Evolutionary conservation across 2,329 filamentous ascomycete genomes (phyloP), one percentile per base, ranked within the genome.

Genomic region (Purpureocillium takamizusanense): DNA sequence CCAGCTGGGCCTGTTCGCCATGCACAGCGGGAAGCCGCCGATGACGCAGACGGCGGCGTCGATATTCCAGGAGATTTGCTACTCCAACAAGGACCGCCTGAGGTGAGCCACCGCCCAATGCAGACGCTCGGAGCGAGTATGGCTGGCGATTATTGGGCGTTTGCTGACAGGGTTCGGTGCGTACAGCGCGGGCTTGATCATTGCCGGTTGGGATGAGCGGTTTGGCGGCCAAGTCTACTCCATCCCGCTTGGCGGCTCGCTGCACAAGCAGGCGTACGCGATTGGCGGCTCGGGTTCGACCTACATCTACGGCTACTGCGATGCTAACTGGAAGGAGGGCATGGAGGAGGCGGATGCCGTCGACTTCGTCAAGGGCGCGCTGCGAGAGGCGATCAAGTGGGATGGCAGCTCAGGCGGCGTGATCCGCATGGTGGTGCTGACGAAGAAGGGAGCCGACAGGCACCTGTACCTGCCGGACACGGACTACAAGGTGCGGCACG

Each of bases 281-380:
- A 98, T 98, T 55, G 89, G 88, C 51, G 92, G 92, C 33, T 97
- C 90, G 15, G 92, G 92, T 31, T 97, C 90, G 52, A 97, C 92
- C 45, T 98, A 98, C 72, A 98, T 98, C 65, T 98, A 97, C 72
- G 92, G 92, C 53, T 97, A 94, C 74, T 97, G 89, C 60, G 90
- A 98, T 60, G 82, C 87, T 41, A 79, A 98, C 72, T 98, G 92
- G 92, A 80, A 74, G 61, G 92, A 97, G 66, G 79, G 79, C 48
- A 97, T 98, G 89, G 86, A 83, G 38, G 87, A 97, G 71, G 74
- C 78, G 39, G 89, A 94, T 45, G 92, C 92, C 1, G 81, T 98
- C 48, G 66, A 81, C 31, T 98, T 98, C 55, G 92, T 98, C 60
- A 95, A 95, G 70, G 83, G 81, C 35, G 82, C 92, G 25, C 70